Conservation (phyloP, 805 yeast genomes). For the Wickerhamiella azyma region DNA sequence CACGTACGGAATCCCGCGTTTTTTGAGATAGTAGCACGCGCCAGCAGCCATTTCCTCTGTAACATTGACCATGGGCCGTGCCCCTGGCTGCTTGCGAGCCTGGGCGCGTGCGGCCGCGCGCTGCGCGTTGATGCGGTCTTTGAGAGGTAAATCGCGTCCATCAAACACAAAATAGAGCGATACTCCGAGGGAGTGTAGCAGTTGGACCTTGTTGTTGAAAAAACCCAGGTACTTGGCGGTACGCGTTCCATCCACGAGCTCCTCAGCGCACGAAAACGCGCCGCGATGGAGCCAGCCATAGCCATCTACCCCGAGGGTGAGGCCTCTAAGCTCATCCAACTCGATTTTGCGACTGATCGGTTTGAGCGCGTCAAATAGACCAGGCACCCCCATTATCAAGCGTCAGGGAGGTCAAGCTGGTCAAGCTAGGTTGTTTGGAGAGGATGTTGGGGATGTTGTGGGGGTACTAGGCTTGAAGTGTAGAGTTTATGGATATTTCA, state of each 20-base stretch:
- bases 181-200: conserved; percentile 55
- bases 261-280: conserved; percentile 68
- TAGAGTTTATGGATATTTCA: too few species aligned
- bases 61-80: conserved; percentile 50
- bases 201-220: conserved; percentile 48
- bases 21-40: conserved; percentile 48
- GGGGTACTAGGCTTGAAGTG: too few species aligned
- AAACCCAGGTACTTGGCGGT: conserved; percentile 49
- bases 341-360: conserved; percentile 51
- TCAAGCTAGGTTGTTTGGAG: background rate
- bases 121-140: conserved; percentile 55
- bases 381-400: conserved; percentile 57
- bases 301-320: conserved; percentile 82
- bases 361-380: conserved; percentile 66
- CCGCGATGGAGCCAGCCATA: conserved; percentile 95
- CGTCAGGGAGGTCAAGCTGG: too few species aligned
- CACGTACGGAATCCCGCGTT: conserved; percentile 45
- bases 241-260: conserved; percentile 55
- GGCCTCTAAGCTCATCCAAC: conserved; percentile 51
- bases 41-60: conserved; percentile 86
- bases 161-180: conserved; percentile 85
- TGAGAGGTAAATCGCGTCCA: conserved; percentile 76
- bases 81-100: conserved; percentile 26
- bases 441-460: too few species aligned
- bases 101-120: conserved; percentile 44